A percentile compares a stretch with the other conserved stretches of the same genome.
Evolutionary conservation across 78 protist genomes (phyloP).

Genomic region (Pigoraptor vietnamica): DNA sequence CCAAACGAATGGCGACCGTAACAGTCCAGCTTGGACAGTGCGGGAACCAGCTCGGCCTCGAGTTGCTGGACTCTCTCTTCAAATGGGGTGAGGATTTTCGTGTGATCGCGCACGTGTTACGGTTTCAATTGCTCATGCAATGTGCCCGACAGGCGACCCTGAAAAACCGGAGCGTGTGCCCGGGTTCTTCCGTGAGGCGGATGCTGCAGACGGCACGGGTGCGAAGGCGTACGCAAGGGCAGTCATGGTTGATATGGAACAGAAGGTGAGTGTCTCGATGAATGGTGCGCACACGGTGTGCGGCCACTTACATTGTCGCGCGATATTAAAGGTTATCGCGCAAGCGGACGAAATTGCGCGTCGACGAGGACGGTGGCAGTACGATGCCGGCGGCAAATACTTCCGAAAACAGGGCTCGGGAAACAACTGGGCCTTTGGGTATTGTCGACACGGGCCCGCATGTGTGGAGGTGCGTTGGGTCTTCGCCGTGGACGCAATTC

Average conservation of each 20-base stretch:
- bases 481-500: too few species aligned
- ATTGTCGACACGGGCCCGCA: conserved; percentile 3
- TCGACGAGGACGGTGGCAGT: background rate
- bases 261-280: conserved; percentile 22
- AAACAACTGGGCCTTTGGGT: conserved; percentile 62
- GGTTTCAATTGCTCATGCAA: background rate
- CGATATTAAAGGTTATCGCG: background rate
- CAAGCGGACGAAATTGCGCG: background rate
- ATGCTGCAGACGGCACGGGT: background rate
- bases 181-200: background rate
- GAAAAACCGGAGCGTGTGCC: background rate
- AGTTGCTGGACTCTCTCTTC: background rate
- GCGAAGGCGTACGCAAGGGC: conserved; percentile 19
- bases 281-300: background rate
- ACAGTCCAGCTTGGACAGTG: conserved; percentile 38
- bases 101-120: background rate
- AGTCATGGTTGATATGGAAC: conserved; percentile 54
- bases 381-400: background rate
- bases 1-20: background rate
- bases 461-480: background rate
- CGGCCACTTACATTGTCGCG: too few species aligned
- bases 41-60: conserved; percentile 30
- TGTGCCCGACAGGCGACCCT: too few species aligned
- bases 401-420: conserved; percentile 20
- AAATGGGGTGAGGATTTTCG: background rate